A percentile compares a stretch with the other conserved stretches of the same genome.
These are phyloP conservation scores for Diutina ranongensis DNA, from an alignment of 1,139 yeast genomes.

Conservation along the genomic window DNA sequence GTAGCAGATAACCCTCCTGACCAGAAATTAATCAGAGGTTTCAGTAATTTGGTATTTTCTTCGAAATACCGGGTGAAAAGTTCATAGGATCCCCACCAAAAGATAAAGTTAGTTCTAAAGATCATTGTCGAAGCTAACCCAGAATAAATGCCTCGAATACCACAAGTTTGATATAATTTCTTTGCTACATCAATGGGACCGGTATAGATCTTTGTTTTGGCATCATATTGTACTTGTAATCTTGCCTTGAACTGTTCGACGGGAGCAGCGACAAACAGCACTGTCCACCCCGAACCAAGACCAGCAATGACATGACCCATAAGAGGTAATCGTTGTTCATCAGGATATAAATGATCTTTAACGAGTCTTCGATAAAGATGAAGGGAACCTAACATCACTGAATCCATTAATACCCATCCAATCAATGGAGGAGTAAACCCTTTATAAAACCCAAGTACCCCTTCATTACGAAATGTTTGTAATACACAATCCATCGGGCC, in stretches of 20 bases:
- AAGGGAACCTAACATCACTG: constrained; percentile 76
- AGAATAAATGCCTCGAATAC: constrained; percentile 28
- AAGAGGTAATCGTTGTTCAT: constrained; percentile 52
- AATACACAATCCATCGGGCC: constrained; percentile 77
- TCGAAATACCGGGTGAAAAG: constrained; percentile 60
- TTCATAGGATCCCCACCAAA: constrained; percentile 95
- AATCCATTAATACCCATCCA: constrained; percentile 92
- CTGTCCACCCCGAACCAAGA: constrained; percentile 84
- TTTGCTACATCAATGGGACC: constrained; percentile 73
- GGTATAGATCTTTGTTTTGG: constrained; percentile 49
- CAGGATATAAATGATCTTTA: constrained; percentile 49
- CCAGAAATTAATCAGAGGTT: constrained; percentile 75
- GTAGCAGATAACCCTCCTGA: constrained; percentile 81
- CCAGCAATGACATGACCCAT: constrained; percentile 68
- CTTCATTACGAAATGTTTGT: constrained; percentile 65
- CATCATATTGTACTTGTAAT: constrained; percentile 82
- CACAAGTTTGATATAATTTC: constrained; percentile 32
- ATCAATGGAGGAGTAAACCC: constrained; percentile 89
- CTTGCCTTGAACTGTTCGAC: constrained; percentile 84
- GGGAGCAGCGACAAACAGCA: constrained; percentile 89
- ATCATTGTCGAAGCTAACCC: constrained; percentile 82
- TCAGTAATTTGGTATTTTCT: constrained; percentile 48
- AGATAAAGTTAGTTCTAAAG: constrained; percentile 75
- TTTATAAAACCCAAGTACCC: constrained; percentile 65
- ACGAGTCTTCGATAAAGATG: constrained; percentile 64